Base-by-base conservation (phyloP, 176 grass and related monocot genomes). In the Oryza glaberrima region DNA sequence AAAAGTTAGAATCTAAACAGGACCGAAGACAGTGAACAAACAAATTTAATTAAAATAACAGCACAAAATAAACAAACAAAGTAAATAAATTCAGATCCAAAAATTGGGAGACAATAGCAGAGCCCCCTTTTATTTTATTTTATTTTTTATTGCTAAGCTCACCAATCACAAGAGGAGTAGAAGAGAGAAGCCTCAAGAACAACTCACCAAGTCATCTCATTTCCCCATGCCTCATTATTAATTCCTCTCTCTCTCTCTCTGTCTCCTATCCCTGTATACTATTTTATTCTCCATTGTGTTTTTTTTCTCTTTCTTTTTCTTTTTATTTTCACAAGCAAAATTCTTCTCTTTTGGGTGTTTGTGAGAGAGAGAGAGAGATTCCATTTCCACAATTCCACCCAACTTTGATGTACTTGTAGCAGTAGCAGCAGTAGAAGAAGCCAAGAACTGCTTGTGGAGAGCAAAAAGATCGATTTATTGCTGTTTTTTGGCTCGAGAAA, bases 391-490 rank as follows among this genome's bases (percentile, higher is more conserved):
- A 64, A 76, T 40, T 40, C 38, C 81, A 64, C 80, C 52, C 49
- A 75, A 51, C 83, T 73, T 86, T 87, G 77, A 51, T 87, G n/a
- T 28, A 63, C 32, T 61, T 26, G 68, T 65, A 65, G 48, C 11
- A 47, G 48, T 49, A 49, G 48, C 3, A 45, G 45, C 30, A 40
- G 46, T 76, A 77, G 69, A 46, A 40, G 36, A 80, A 77, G 69
- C 67, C 75, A 80, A 69, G 76, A 84, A 87, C 84, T 76, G 70
- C 74, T 87, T 76, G 70, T 85, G 35, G 71, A 58, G 64, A 65
- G 76, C 9, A 54, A 14, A 87, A 77, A 36, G 63, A 80, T 83
- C 22, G 40, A 63, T 49, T 44, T 54, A 76, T 81, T 48, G 40
- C 70, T 4, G 64, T 86, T 46, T 86, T 46, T 17, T 84, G 51